Base-by-base conservation (phyloP, 441 rosid species). In the Theobroma grandiflorum region DNA sequence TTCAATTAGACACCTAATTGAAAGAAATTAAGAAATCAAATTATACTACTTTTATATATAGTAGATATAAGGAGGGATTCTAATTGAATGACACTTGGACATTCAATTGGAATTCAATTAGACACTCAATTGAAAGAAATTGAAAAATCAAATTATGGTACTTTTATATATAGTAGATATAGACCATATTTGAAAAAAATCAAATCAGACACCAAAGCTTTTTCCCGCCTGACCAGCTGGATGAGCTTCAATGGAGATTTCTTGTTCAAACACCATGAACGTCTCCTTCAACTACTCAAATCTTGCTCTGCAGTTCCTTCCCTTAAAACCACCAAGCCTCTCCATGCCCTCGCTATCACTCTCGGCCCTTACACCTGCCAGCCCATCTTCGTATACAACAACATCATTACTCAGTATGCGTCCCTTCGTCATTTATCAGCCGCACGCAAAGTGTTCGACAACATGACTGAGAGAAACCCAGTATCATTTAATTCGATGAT, bases 301-400 rank as follows among this genome's bases (percentile, higher is more conserved):
- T 79, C 78, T 79, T 81, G 88, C 86, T 80, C 84, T 37, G 82
- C 73, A 43, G 47, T 81, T 85, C 94, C 82, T 77, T 86, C 94
- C 53, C 84, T 94, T 58, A 71, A 80, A 52, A 84, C 81, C 20
- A 83, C 90, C 15, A 91, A 87, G 74, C 76, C 86, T 82, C 91
- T 94, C 49, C 98, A 94, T 45, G 98, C 97, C 1, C 89, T 94
- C 50, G 67, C 86, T 77, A 80, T 90, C 75, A 90, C 92, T 2
- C 72, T 87, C 70, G 88, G 86, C 18, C 72, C 85, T 11, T 74
- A 79, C 62, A 76, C 84, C 33, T 53, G 61, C 22, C 98, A 94
- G 75, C 85, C 93, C 58, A 68, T 90, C 75, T 92, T 74, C 74
- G 40, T 93, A 47, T 65, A 59, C 86, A 95, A 95, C 82, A 95